Conservation (phyloP, 2,329 filamentous ascomycete genomes). For the Fusarium falciforme region DNA sequence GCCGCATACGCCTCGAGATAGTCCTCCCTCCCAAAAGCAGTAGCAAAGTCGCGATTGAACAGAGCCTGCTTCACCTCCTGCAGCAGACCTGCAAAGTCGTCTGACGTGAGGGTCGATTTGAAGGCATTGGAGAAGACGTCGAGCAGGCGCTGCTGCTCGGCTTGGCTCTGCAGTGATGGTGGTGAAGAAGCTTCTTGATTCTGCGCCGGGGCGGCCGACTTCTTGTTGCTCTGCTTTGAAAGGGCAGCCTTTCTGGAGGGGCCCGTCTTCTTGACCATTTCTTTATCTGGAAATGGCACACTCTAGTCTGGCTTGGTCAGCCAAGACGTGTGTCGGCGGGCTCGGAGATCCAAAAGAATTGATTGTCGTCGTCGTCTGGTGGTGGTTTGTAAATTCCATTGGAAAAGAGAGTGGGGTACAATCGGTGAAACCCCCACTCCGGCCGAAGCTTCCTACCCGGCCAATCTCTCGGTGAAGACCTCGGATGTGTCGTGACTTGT, state of each 20-base stretch:
- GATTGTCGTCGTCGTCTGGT: constrained; percentile 1
- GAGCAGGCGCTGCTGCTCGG: constrained; percentile 74
- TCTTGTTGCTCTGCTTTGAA: constrained; percentile 33
- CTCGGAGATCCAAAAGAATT: neutral
- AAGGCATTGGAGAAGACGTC: constrained; percentile 79
- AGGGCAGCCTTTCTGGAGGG: constrained; percentile 33
- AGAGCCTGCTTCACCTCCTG: constrained; percentile 89
- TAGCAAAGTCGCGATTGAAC: constrained; percentile 84
- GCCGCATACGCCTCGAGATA: constrained; percentile 86
- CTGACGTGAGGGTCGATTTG: constrained; percentile 58
- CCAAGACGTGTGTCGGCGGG: neutral
- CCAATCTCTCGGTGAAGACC: constrained; percentile 13
- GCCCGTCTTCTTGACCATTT: constrained; percentile 42
- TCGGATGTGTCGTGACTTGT: neutral
- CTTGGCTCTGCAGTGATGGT: constrained; percentile 30
- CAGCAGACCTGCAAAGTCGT: constrained; percentile 66
- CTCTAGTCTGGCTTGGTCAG: constrained; percentile 8
- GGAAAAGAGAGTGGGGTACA: constrained; percentile 17
- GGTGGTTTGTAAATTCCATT: neutral
- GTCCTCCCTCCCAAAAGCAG: constrained; percentile 79
- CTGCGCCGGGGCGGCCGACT: constrained; percentile 23
- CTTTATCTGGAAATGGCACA: constrained; percentile 9
- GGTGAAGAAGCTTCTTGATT: constrained; percentile 1
- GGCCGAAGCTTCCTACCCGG: constrained; percentile 17
- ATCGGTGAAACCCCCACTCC: constrained; percentile 29